These are phyloP conservation scores for Akanthomyces lecanii DNA, from an alignment of 2,329 filamentous ascomycete species.

Conservation along the genomic window DNA sequence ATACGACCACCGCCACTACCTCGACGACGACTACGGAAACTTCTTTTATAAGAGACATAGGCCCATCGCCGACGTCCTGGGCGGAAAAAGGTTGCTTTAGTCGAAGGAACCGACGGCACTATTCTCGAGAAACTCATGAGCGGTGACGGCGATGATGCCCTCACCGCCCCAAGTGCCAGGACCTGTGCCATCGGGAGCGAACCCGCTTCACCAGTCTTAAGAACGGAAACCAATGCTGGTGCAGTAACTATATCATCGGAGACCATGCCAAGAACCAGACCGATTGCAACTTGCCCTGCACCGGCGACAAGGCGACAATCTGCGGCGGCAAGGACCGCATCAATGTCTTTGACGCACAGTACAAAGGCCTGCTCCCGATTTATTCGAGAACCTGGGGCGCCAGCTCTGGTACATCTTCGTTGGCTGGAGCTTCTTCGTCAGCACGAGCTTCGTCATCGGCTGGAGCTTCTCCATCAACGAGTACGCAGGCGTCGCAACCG, in stretches of 20 bases:
- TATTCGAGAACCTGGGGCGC: background rate
- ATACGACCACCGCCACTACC: conserved; percentile 16
- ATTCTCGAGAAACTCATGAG: conserved; percentile 30
- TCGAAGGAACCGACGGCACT: conserved; percentile 28
- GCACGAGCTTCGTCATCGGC: no score
- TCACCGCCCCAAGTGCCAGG: conserved; percentile 31
- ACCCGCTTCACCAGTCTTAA: conserved; percentile 17
- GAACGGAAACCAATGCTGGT: conserved; percentile 22
- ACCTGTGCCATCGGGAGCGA: background rate
- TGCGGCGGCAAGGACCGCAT: conserved; percentile 20
- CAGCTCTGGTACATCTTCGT: background rate
- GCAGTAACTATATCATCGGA: conserved; percentile 19
- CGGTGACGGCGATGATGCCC: conserved; percentile 19
- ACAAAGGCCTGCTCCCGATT: background rate
- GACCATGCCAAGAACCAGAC: conserved; percentile 14
- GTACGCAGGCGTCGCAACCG: background rate
- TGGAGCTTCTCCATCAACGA: no score
- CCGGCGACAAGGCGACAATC: conserved; percentile 18
- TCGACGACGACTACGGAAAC: conserved; percentile 13
- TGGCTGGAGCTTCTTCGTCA: no score
- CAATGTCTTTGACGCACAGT: conserved; percentile 18
- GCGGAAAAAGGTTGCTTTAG: conserved; percentile 35
- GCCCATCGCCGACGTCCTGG: conserved; percentile 22
- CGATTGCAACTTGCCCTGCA: conserved; percentile 20
- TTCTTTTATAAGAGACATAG: conserved; percentile 2